Evolutionary conservation across 306 rosid species (phyloP), one percentile per base, ranked within the genome.

Genomic region (Comarum palustre): DNA sequence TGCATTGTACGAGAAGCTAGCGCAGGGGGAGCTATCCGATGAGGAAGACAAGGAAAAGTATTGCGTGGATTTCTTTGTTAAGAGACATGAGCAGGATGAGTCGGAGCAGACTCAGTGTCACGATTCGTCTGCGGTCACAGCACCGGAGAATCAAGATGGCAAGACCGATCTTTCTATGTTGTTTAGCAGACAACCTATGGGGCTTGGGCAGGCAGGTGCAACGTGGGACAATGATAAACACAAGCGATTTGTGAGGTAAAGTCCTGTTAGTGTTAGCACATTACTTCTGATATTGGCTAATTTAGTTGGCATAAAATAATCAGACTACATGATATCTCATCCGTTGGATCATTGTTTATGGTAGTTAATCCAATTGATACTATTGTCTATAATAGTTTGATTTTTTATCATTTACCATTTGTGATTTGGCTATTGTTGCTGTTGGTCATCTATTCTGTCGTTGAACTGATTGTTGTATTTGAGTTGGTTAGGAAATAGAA

Each of bases 11-110:
- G 90, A 94, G 4, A 91, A 89, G 90, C 84, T 91, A 55, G 85
- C 73, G 59, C 91, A 71, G 67, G 96, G 98, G 22, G 98, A 94
- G 69, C 77, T 94, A 22, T 81, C 97, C 19, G 98, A 94, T 29
- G 97, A 91, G 75, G 98, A 94, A 68, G 98, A 91, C 29, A 60
- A 87, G 52, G 98, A 89, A 69, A 94, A 94, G 84, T 94, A 94
- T 54, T 93, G 97, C 78, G 98, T 93, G 39, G 94, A 93, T 69
- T 93, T 93, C 82, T 82, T 84, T 34, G 90, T 87, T 63, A 93
- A 93, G 88, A 87, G 90, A 9, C 19, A 71, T 74, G 94, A 84
- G 79, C 72, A 75, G 39, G 97, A 89, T 54, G 96, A 85, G 61
- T 55, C 78, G 32, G 85, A 75, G 59, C 85, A 46, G 59, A 72